A percentile compares a stretch with the other conserved stretches of the same genome.
These are phyloP conservation scores for Globisporangium cystogenes DNA, from an alignment of 352 stramenopile species.

Conservation along the genomic window DNA sequence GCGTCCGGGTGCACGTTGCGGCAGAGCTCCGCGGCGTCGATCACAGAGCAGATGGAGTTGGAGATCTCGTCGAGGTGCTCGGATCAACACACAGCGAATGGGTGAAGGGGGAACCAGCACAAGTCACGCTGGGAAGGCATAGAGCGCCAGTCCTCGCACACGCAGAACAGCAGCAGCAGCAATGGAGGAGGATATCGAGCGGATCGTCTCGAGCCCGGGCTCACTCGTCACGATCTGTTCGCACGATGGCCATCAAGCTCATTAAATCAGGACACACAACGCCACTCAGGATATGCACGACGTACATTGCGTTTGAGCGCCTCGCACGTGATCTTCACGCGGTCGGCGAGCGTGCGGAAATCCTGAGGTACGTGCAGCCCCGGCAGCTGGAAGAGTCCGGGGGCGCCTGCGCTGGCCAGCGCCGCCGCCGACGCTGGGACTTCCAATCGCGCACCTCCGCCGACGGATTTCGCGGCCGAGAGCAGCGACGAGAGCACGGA, in stretches of 20 bases:
- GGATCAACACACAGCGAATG: not conserved
- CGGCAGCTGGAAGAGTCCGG: slow-evolving; percentile 68
- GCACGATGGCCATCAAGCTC: not conserved
- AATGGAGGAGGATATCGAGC: slow-evolving; percentile 35
- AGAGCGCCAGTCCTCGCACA: not conserved
- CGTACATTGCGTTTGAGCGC: slow-evolving; percentile 51
- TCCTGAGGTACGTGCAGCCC: slow-evolving; percentile 51
- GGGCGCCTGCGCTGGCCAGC: slow-evolving; percentile 9
- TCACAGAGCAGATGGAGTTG: slow-evolving; percentile 93
- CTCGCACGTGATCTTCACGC: slow-evolving; percentile 53
- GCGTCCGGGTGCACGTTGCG: slow-evolving; percentile 90
- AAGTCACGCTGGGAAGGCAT: no score
- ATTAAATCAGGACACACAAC: not conserved
- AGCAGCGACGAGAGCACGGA: slow-evolving; percentile 15
- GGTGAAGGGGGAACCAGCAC: slow-evolving; percentile 11
- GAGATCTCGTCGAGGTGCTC: slow-evolving; percentile 91
- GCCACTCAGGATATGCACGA: not conserved
- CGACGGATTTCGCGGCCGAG: not conserved
- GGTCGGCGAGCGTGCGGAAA: slow-evolving; percentile 47
- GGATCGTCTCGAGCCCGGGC: slow-evolving; percentile 64
- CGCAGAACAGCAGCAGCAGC: not conserved
- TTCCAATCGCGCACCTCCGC: not conserved
- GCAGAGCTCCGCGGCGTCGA: slow-evolving; percentile 94
- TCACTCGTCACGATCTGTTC: slow-evolving; percentile 39
- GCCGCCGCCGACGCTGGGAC: not conserved